Base-by-base conservation (phyloP, 257 asterid species). In the Gynochthodes officinalis region DNA sequence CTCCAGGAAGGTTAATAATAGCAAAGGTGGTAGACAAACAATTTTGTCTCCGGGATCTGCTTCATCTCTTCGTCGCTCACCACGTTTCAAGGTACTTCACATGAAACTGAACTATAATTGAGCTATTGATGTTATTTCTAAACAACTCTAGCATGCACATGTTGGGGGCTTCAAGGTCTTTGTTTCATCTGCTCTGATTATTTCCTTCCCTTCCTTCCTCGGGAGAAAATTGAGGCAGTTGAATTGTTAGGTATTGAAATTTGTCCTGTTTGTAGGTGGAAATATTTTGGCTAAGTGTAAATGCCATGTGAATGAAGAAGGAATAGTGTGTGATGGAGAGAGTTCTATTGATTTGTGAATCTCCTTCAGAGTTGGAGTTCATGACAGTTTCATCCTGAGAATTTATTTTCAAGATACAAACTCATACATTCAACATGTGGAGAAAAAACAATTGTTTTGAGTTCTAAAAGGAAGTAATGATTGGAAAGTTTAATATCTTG, bases 1-100 rank as follows among this genome's bases (percentile, higher is more conserved):
- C 30, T 74, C 91, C 50, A 84, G 82, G 76, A 89, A 86, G 78
- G 75, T 78, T 75, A 73, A 39, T 53, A 59, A 52, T 69, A 84
- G 82, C 59, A 86, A 59, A 79, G 85, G 75, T 52, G 73, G 74
- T 39, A 75, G 74, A 73, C 72, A 73, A 53, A 32, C 71, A 58
- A 72, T 76, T 79, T 70, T 66, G 63, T 88, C 93, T 53, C 95
- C 95, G 48, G 76, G 85, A 73, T 90, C 92, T 69, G 87, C 89
- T 57, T 82, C 88, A 67, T 76, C 90, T 69, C 73, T 76, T 79
- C 90, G 98, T 21, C 86, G 93, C 39, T n/a, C 98, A 27, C 71
- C 87, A 25, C 96, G 95, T 61, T 76, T 92, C 62, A 85, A 87
- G 96, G 97, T 88, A 82, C 76, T 15, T 33, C 28, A 19, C 60